Evolutionary conservation across 352 stramenopile genomes (phyloP).

Genomic region (Phytophthora multivora): DNA sequence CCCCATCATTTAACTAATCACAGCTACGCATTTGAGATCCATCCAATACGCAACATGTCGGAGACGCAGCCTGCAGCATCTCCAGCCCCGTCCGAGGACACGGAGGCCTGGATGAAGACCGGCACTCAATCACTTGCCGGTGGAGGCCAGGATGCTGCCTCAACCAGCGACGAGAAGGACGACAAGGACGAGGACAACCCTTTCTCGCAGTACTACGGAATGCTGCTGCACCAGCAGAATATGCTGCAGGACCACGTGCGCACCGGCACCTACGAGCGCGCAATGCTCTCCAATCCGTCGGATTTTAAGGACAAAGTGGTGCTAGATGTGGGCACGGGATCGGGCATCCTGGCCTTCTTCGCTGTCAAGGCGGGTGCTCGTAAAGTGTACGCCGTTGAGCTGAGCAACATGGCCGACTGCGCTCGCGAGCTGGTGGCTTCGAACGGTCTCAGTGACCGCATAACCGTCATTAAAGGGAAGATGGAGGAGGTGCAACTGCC

Average conservation of each 20-base stretch:
- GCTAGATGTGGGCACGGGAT: slow-evolving; percentile 99
- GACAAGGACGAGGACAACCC: slow-evolving; percentile 83
- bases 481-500: slow-evolving; percentile 97
- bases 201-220: slow-evolving; percentile 95
- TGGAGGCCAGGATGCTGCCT: neutral
- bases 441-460: slow-evolving; percentile 95
- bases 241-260: slow-evolving; percentile 99
- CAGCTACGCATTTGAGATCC: slow-evolving; percentile 8
- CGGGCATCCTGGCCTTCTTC: slow-evolving; percentile 99
- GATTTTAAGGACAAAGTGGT: slow-evolving; percentile 98
- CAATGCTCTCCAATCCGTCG: slow-evolving; percentile 95
- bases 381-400: slow-evolving; percentile 95
- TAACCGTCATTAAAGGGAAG: slow-evolving; percentile 97
- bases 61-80: slow-evolving; percentile 2
- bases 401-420: slow-evolving; percentile 98
- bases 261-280: slow-evolving; percentile 98
- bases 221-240: slow-evolving; percentile 99
- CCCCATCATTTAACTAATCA: neutral
- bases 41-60: slow-evolving; percentile 1
- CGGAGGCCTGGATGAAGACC: slow-evolving; percentile 12
- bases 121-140: neutral
- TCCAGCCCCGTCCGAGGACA: slow-evolving; percentile 3
- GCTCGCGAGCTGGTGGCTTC: slow-evolving; percentile 92
- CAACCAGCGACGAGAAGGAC: neutral
- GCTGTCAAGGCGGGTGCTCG: slow-evolving; percentile 96